Evolutionary conservation across 306 rosid species (phyloP), one percentile per base, ranked within the genome.

Genomic region (Dalbergia cochinchinensis): DNA sequence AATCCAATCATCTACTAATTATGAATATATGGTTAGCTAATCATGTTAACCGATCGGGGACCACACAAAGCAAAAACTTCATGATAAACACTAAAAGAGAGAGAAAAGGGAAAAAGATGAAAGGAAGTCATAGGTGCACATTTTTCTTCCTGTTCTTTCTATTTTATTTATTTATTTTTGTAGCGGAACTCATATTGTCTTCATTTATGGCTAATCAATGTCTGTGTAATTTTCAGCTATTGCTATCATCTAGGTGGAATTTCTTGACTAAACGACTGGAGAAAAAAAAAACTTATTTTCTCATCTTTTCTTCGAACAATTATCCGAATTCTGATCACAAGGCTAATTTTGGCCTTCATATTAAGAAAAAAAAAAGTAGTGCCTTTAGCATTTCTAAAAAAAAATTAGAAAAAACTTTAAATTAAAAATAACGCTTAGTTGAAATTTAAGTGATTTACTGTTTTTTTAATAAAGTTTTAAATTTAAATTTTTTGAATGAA

Each of bases 1-100:
- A 50, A 54, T 34, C 20, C 77, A 78, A 74, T 74, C 64, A 74
- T 51, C 15, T 7, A 8, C 65, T 57, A 66, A 66, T 48, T 60
- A 37, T 48, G 31, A 31, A 33, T 22, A 31, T 7, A 53, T 44
- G 54, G 67, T 62, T 67, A 12, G 48, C 34, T 61, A 15, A 50
- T 54, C 60, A n/a, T 54, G 22, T 54, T 54, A 54, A 54, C 50
- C 69, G 14, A 61, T 22, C 34, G 26, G 13, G 72, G 68, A 48
- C 68, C 65, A 73, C 78, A n/a, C 51, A n/a, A 9, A 44, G 11
- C 31, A 42, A 63, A 67, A 16, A 62, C 16, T 9, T 8, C 2
- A 26, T 26, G 31, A 26, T 26, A 26, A 63, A 22, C 7, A 54
- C 0, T 5, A 11, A 26, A 9, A 31, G 5, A 5, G 12, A 4